These are phyloP conservation scores for Penicillium paradoxum DNA, from an alignment of 495 filamentous ascomycete genomes.

Conservation along the genomic window DNA sequence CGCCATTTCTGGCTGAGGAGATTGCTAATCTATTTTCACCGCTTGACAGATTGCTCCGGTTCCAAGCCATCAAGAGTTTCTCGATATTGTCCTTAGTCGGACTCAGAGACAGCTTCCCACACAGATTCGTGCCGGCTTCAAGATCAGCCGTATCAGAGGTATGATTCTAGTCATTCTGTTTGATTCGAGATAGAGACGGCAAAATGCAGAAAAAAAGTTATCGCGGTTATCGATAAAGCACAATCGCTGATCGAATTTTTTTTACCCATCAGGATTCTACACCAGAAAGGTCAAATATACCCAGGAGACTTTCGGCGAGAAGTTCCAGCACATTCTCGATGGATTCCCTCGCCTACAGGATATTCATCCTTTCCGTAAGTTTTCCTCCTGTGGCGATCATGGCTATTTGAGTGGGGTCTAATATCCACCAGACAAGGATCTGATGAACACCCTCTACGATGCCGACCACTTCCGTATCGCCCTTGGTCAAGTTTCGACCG, in stretches of 20 bases:
- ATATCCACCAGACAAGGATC: constrained; percentile 58
- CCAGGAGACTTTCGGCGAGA: constrained; percentile 94
- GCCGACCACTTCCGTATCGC: constrained; percentile 97
- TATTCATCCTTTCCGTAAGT: constrained; percentile 91
- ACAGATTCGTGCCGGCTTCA: constrained; percentile 92
- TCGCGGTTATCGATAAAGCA: constrained; percentile 25
- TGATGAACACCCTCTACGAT: constrained; percentile 85
- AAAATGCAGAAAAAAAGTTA: constrained; percentile 16
- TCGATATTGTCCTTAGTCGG: constrained; percentile 91
- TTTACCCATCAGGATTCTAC: constrained; percentile 67
- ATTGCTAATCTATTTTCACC: constrained; percentile 29
- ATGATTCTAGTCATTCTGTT: constrained; percentile 9
- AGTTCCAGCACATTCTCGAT: constrained; percentile 81
- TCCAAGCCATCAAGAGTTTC: constrained; percentile 88
- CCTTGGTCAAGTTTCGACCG: constrained; percentile 90
- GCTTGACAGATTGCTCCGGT: constrained; percentile 71
- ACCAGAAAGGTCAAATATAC: constrained; percentile 98
- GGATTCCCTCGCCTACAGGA: constrained; percentile 92
- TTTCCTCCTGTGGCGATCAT: constrained; percentile 26
- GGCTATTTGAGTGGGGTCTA: constrained; percentile 14
- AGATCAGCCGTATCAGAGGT: constrained; percentile 91
- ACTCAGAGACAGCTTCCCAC: constrained; percentile 94
- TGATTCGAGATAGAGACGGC: constrained; percentile 1
- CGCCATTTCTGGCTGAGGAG: background rate
- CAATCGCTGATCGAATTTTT: constrained; percentile 27